phyloP scores from a whole-genome alignment of 371 early-diverging fungal genomes.

The Mucor circinelloides region DNA sequence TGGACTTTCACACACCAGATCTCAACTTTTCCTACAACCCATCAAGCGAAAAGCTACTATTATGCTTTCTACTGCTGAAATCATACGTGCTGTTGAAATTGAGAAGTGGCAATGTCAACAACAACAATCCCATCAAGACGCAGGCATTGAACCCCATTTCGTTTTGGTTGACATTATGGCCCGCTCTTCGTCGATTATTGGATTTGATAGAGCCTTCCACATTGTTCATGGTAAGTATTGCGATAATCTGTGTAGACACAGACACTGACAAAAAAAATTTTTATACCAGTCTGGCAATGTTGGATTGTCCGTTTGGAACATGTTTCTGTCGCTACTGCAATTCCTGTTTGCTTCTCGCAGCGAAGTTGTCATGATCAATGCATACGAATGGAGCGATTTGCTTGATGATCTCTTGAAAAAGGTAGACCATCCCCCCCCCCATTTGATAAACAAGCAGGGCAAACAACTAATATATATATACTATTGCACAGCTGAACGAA shows the following conservation, averaged over 20 bases:
- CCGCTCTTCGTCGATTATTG: slow-evolving; percentile 35
- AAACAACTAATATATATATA: too few relatives aligned
- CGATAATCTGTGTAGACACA: too few relatives aligned
- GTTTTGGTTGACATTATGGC: slow-evolving; percentile 51
- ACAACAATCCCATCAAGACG: neutral
- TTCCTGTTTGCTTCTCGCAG: slow-evolving; percentile 46
- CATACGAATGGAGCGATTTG: slow-evolving; percentile 50
- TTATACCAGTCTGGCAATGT: slow-evolving; percentile 33
- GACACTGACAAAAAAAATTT: neutral
- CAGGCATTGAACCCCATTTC: slow-evolving; percentile 10
- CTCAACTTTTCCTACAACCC: slow-evolving; percentile 44
- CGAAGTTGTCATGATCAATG: slow-evolving; percentile 40
- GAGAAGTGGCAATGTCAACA: slow-evolving; percentile 7
- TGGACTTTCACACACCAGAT: slow-evolving; percentile 43
- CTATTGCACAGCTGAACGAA: slow-evolving; percentile 6
- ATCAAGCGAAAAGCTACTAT: slow-evolving; percentile 42
- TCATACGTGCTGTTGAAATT: slow-evolving; percentile 40
- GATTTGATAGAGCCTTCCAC: slow-evolving; percentile 31
- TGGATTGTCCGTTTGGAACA: slow-evolving; percentile 48
- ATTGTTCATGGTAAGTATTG: slow-evolving; percentile 28
- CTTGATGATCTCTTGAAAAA: slow-evolving; percentile 35
- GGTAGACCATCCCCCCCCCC: too few relatives aligned
- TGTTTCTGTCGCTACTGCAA: slow-evolving; percentile 49
- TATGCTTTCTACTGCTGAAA: slow-evolving; percentile 46
- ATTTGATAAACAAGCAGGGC: too few relatives aligned